Evolutionary conservation across 768 basidiomycete species (phyloP), one percentile per base, ranked within the genome.

Genomic region (Hericium erinaceus): DNA sequence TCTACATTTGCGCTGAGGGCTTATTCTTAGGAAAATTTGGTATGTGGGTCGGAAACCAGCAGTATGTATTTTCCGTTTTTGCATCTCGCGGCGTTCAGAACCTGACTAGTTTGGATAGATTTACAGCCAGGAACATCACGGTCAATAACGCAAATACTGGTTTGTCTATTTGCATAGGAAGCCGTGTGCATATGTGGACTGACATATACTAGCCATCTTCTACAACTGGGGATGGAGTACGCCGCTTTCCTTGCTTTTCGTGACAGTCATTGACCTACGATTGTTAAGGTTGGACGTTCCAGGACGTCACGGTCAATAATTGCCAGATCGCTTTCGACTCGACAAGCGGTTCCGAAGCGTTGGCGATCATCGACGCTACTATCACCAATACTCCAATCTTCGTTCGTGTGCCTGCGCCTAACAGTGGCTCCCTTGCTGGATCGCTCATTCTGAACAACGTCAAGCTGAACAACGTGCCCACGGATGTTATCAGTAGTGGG

Each of bases 41-140:
- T 4, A 84, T 91, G 58, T 81, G 79, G 76, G 84, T 85, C 52
- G 89, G 89, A 50, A 91, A 90, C 63, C 89, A 92, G 70, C 89
- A 91, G 78, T 87, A 61, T 58, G 79, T 68, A 33, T 8, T 33
- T 33, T 33, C 33, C 33, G 33, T 33, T 33, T 33, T 33, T 33
- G 33, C 33, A 33, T 33, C 33, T 10, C 6, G 33, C 33, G 9
- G 33, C 4, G 33, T 8, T 33, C 33, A 33, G 33, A 8, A 33
- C 33, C 33, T 33, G 33, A 33, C 33, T 6, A 33, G 6, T 7
- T 8, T 33, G 33, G 33, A 33, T 51, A 78, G 78, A 57, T 82
- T 86, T 63, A 85, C 84, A 8, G 82, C 85, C n/a, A 78, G 85
- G 22, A 86, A 86, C 64, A 67, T 86, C 58, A 81, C 77, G 13